Conservation (phyloP, 345 rosid genomes). For the Pistacia vera region DNA sequence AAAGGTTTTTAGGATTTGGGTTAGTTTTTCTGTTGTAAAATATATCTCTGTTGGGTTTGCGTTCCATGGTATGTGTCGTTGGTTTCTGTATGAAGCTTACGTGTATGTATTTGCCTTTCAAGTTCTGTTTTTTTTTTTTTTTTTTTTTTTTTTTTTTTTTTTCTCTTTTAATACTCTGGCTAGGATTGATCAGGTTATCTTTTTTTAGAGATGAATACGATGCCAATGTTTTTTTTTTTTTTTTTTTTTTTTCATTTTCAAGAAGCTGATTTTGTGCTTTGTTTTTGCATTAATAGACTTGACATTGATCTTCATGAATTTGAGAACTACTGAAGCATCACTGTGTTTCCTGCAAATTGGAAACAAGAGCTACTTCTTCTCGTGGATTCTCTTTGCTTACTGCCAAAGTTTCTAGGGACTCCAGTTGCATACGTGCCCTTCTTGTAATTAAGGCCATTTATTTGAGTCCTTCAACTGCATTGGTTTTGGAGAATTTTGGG, state of each 20-base stretch:
- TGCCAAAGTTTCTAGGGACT: constrained; percentile 66
- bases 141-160: no score
- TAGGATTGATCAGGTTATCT: background rate
- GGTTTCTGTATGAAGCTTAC: no score
- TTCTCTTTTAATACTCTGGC: background rate
- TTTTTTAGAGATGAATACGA: background rate
- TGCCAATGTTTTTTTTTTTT: background rate
- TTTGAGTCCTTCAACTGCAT: constrained; percentile 37
- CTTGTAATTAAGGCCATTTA: constrained; percentile 51
- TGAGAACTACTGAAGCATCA: constrained; percentile 57
- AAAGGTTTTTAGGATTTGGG: background rate
- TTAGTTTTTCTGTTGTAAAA: background rate
- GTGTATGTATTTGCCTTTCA: background rate
- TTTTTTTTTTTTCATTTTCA: background rate
- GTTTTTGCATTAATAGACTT: constrained; percentile 48
- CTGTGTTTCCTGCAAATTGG: constrained; percentile 92
- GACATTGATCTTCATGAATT: constrained; percentile 81
- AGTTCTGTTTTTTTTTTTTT: background rate
- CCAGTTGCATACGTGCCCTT: constrained; percentile 47
- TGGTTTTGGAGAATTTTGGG: constrained; percentile 6
- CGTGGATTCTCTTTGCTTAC: constrained; percentile 79
- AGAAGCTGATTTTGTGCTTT: background rate
- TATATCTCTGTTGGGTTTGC: background rate
- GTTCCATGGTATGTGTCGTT: no score
- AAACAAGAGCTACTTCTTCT: constrained; percentile 78